Evolutionary conservation across 371 early-diverging fungal genomes (phyloP).

Genomic region (Coemansia linderi): DNA sequence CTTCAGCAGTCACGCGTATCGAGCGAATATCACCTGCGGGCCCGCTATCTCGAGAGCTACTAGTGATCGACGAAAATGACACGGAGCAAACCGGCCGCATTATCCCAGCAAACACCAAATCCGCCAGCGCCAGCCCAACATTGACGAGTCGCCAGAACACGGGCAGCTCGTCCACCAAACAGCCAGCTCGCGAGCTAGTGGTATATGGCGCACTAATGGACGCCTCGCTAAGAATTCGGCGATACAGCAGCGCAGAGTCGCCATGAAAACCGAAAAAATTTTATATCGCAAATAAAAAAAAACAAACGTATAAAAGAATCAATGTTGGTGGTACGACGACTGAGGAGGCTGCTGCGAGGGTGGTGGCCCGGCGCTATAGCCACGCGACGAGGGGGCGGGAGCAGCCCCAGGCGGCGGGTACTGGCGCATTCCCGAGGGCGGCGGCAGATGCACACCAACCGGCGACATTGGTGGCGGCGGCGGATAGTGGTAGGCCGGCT

Average conservation of each 20-base stretch:
- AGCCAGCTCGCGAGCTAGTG: slow-evolving; percentile 14
- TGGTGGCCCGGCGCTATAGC: slow-evolving; percentile 8
- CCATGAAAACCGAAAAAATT: too few relatives aligned
- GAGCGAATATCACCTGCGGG: slow-evolving; percentile 16
- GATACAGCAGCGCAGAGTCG: slow-evolving; percentile 8
- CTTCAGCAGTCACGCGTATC: slow-evolving; percentile 12
- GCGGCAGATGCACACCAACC: neutral
- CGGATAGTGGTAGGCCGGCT: neutral
- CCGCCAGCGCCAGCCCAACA: neutral
- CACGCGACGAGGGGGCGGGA: neutral
- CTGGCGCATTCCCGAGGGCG: slow-evolving; percentile 1
- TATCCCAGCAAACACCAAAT: slow-evolving; percentile 16
- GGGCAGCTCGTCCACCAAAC: neutral
- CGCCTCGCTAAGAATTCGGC: slow-evolving; percentile 31
- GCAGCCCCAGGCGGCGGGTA: neutral
- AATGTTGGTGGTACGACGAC: slow-evolving; percentile 12
- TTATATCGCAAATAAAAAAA: neutral
- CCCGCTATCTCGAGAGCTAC: slow-evolving; percentile 21
- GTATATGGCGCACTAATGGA: slow-evolving; percentile 33
- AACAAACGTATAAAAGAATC: neutral
- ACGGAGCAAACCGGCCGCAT: slow-evolving; percentile 11
- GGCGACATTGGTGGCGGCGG: neutral
- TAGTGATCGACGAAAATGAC: slow-evolving; percentile 28
- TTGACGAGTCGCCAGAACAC: neutral
- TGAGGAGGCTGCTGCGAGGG: slow-evolving; percentile 6